Evolutionary conservation across 805 yeast species (phyloP).

Genomic region (Sungouiozyma intestinalis): DNA sequence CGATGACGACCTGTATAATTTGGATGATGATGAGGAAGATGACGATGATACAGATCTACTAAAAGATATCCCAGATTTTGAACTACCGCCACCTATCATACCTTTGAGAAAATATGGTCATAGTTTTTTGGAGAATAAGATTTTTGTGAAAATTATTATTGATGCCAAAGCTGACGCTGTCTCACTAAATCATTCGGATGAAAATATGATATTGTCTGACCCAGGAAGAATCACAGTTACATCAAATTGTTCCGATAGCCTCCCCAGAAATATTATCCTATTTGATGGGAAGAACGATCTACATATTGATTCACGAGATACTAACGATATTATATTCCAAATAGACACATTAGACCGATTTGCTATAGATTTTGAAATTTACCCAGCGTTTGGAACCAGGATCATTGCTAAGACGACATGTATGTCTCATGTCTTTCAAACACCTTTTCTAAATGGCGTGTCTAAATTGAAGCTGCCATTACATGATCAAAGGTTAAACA

Average conservation of each 20-base stretch:
- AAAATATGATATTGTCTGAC: conserved; percentile 32
- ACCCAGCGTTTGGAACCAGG: conserved; percentile 91
- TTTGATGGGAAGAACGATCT: conserved; percentile 42
- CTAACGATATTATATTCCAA: conserved; percentile 55
- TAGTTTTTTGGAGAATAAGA: conserved; percentile 84
- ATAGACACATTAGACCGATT: conserved; percentile 68
- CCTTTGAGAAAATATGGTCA: conserved; percentile 94
- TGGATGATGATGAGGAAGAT: conserved; percentile 16
- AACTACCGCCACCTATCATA: conserved; percentile 91
- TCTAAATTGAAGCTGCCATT: conserved; percentile 49
- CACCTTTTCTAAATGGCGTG: conserved; percentile 31
- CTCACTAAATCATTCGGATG: conserved; percentile 34
- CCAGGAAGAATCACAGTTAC: conserved; percentile 81
- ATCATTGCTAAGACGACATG: conserved; percentile 84
- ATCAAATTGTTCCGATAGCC: conserved; percentile 64
- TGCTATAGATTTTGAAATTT: conserved; percentile 75
- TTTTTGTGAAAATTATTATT: conserved; percentile 67
- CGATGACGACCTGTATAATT: conserved; percentile 15
- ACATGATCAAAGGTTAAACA: conserved; percentile 68
- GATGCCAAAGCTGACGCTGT: conserved; percentile 39
- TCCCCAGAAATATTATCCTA: conserved; percentile 75
- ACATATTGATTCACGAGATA: conserved; percentile 28
- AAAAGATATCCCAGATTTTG: conserved; percentile 74
- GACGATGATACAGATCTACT: conserved; percentile 4
- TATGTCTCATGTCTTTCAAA: conserved; percentile 38